Conservation (phyloP, 257 asterid species). For the Capsicum baccatum region DNA sequence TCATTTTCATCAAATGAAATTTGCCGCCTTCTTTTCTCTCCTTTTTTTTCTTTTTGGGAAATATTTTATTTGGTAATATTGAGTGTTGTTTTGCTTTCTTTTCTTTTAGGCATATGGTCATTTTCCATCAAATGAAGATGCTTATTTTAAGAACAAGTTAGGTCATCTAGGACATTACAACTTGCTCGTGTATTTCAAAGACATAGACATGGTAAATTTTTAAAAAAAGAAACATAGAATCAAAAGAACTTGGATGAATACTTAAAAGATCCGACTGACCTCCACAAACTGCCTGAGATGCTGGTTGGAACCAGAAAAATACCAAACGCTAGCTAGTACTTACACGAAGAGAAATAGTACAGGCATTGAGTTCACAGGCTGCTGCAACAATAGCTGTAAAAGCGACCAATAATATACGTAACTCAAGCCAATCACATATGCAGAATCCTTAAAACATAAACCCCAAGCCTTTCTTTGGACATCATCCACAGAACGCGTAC, state of each 20-base stretch:
- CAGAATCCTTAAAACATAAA: conserved; percentile 49
- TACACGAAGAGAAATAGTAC: too few relatives aligned
- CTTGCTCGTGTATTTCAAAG: background rate
- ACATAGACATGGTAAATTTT: background rate
- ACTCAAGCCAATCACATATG: too few relatives aligned
- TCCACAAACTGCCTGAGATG: conserved; percentile 71
- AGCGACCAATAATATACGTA: too few relatives aligned
- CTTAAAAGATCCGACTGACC: conserved; percentile 54
- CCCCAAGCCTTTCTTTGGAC: conserved; percentile 33
- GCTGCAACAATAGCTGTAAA: too few relatives aligned
- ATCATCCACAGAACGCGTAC: conserved; percentile 17
- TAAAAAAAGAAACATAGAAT: background rate
- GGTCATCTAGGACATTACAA: background rate
- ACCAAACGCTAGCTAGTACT: too few relatives aligned
- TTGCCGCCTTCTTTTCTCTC: background rate
- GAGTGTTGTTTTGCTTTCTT: background rate
- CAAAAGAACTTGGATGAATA: conserved; percentile 16
- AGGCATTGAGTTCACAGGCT: too few relatives aligned
- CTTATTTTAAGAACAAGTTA: background rate
- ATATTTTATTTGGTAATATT: background rate
- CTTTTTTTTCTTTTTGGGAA: background rate
- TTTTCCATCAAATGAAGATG: background rate
- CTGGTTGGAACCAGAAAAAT: conserved; percentile 44
- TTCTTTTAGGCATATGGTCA: background rate
- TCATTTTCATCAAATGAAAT: background rate